Percentiles rank a stretch among this genome's conserved stretches.
These are phyloP conservation scores for Penicillium bialowiezense DNA, from an alignment of 495 filamentous ascomycete species.

Conservation along the genomic window DNA sequence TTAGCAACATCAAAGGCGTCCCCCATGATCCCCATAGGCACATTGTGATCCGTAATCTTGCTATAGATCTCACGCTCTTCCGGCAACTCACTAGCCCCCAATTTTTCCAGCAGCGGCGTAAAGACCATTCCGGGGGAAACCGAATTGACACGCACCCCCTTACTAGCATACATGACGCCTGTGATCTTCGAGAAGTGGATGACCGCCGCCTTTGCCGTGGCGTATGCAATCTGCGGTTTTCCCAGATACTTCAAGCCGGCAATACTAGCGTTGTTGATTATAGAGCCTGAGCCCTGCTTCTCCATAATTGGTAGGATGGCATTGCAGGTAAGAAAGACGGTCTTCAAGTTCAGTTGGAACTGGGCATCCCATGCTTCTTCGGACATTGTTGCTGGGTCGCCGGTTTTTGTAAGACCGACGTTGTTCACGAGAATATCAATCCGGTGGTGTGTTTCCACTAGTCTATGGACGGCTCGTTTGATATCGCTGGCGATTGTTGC, in stretches of 20 bases:
- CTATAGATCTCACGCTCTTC: constrained; percentile 11
- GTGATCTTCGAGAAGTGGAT: constrained; percentile 44
- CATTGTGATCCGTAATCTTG: constrained; percentile 16
- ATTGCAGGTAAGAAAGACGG: constrained; percentile 43
- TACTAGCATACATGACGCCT: constrained; percentile 46
- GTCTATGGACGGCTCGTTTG: constrained; percentile 33
- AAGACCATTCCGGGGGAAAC: constrained; percentile 48
- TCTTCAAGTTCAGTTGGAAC: constrained; percentile 49
- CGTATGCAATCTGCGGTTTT: constrained; percentile 49
- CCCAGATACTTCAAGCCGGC: constrained; percentile 47
- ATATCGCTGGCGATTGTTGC: constrained; percentile 36
- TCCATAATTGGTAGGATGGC: constrained; percentile 46
- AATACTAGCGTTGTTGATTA: constrained; percentile 45
- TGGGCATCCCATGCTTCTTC: constrained; percentile 49
- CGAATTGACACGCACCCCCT: constrained; percentile 45
- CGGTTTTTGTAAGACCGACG: constrained; percentile 43
- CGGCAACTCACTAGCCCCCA: constrained; percentile 5
- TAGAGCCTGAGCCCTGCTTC: constrained; percentile 34
- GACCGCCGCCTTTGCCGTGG: constrained; percentile 46
- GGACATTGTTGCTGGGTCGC: constrained; percentile 40
- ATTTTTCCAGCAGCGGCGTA: constrained; percentile 34
- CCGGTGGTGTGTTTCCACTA: constrained; percentile 38
- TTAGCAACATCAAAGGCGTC: constrained; percentile 18
- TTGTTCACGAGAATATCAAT: constrained; percentile 55
- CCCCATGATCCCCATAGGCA: constrained; percentile 15